A percentile compares a stretch with the other conserved stretches of the same genome.
phyloP scores from a whole-genome alignment of 2,329 filamentous ascomycete species.

The Paraphaeosphaeria sporulosa region DNA sequence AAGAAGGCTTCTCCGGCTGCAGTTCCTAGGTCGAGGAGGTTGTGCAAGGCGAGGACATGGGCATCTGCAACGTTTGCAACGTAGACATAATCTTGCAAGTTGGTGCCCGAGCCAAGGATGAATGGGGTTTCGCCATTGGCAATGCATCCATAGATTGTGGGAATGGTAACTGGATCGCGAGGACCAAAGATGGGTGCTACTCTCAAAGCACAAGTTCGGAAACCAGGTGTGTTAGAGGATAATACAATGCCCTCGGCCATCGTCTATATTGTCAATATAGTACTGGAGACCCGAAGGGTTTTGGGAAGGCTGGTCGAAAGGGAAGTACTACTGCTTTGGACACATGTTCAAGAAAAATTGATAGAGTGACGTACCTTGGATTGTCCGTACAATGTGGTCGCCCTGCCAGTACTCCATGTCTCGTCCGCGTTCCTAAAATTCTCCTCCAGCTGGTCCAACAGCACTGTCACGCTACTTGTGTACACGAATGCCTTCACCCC shows the following conservation, averaged over 20 bases:
- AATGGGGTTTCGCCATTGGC: conserved; percentile 73
- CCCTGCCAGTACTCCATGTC: conserved; percentile 77
- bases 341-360: neutral
- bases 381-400: conserved; percentile 81
- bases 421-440: conserved; percentile 89
- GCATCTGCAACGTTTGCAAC: conserved; percentile 76
- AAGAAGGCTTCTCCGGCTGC: conserved; percentile 83
- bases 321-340: conserved; percentile 5
- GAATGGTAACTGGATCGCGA: conserved; percentile 79
- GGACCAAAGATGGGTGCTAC: conserved; percentile 92
- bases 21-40: conserved; percentile 68
- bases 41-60: conserved; percentile 80
- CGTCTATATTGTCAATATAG: conserved; percentile 58
- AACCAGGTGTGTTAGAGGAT: conserved; percentile 70
- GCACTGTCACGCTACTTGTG: conserved; percentile 86
- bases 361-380: conserved; percentile 71
- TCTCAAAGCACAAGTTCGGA: conserved; percentile 82
- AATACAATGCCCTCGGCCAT: conserved; percentile 84
- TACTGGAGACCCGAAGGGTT: neutral
- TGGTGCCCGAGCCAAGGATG: conserved; percentile 79
- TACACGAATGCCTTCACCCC: conserved; percentile 86
- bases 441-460: conserved; percentile 76
- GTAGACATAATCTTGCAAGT: conserved; percentile 76
- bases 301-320: neutral
- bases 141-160: conserved; percentile 76